A percentile compares a stretch with the other conserved stretches of the same genome.
Evolutionary conservation across 306 rosid species (phyloP).

Genomic region (Rosa multiflora): DNA sequence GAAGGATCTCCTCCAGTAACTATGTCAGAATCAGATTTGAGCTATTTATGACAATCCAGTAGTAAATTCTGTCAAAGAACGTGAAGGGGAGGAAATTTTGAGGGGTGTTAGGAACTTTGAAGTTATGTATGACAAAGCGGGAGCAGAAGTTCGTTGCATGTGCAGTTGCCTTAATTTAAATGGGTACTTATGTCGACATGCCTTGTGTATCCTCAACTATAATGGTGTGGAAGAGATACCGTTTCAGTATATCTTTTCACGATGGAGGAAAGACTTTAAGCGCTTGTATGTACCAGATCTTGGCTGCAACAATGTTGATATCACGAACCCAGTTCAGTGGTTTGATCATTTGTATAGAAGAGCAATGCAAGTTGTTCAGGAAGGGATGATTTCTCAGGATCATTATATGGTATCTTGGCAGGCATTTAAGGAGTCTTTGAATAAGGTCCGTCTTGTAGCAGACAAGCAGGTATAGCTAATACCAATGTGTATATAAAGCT

Average conservation of each 20-base stretch:
- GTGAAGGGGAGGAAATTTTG: constrained; percentile 48
- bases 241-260: constrained; percentile 66
- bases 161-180: constrained; percentile 86
- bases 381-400: constrained; percentile 83
- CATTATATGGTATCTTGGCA: constrained; percentile 92
- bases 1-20: not conserved
- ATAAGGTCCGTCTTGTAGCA: constrained; percentile 74
- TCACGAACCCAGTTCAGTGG: constrained; percentile 88
- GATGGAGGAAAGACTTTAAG: constrained; percentile 93
- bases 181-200: constrained; percentile 91
- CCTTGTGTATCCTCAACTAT: constrained; percentile 69
- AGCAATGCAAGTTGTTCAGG: constrained; percentile 87
- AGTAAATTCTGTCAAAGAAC: too few relatives aligned
- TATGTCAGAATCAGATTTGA: not conserved
- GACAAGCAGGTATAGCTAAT: constrained; percentile 53
- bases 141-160: constrained; percentile 70
- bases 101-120: constrained; percentile 52
- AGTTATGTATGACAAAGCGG: constrained; percentile 77
- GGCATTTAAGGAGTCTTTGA: constrained; percentile 81
- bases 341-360: constrained; percentile 89
- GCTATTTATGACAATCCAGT: constrained; percentile 10
- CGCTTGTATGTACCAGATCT: constrained; percentile 73
- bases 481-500: constrained; percentile 20
- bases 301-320: constrained; percentile 64
- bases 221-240: constrained; percentile 89